Base-by-base conservation (phyloP, 495 filamentous ascomycete genomes). In the Penicillium salamii region DNA sequence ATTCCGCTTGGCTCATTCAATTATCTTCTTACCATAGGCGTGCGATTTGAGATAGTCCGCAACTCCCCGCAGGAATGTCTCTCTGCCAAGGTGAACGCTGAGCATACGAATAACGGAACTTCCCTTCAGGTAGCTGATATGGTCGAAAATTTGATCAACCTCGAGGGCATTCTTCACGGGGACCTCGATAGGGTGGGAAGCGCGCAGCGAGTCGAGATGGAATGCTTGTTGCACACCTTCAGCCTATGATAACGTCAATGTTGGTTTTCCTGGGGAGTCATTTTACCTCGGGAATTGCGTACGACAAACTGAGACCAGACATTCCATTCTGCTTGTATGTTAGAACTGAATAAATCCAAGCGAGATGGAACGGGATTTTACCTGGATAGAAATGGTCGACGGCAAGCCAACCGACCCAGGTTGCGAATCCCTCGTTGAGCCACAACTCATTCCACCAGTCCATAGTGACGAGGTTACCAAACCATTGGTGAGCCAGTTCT, bases 401-500 rank as follows among this genome's bases (percentile, higher is more conserved):
- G 13, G 92, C 92, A 42, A 90, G 79, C 92, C 92, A 98, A 41
- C 92, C 92, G 41, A 96, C 90, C 93, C 92, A 97, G 4, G 93
- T 98, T 18, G 93, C 93, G 67, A 98, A 98, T 2, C 91, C 92
- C 67, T 97, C 92, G 52, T 95, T 95, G 11, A 97, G 79, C 92
- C 93, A 98, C 18, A 98, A 78, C 67, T 95, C 93, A 63, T 87
- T 91, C 93, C 93, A 97, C 81, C 82, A 87, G 55, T 85, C 81
- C 74, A 81, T 78, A 2, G 78, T 81, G 14, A 97, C 93, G 14
- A 97, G 81, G 63, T 98, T 96, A 24, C 93, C 93, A 61, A 97
- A 98, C 93, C 93, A 98, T 72, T 97, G 93, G 67, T 98, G 93
- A 23, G 93, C 93, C 37, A 98, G 74, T 63, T 98, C 91, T 81